Evolutionary conservation across 805 yeast genomes (phyloP), one percentile per base, ranked within the genome.

Genomic region (Candida ulmi): DNA sequence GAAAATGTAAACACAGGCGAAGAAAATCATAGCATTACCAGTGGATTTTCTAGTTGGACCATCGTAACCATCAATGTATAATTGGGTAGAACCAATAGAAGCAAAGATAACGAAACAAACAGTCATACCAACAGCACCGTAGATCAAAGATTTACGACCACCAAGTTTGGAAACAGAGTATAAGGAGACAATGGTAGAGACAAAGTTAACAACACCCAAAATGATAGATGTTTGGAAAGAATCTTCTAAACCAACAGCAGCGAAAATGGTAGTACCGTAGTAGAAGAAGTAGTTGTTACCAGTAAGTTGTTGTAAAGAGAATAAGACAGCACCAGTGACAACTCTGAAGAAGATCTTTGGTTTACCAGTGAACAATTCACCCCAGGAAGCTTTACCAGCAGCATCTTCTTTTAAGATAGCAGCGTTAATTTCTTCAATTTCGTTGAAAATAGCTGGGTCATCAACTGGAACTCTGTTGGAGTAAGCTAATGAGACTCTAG

Each of bases 11-110:
- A 81, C 65, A 68, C 84, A 78, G 19, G 87, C 71, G 51, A 81
- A 69, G 64, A 78, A 76, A 58, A 81, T 79, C 86, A 81, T 77
- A 39, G 77, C 82, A 60, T 76, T 62, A 64, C 87, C 87, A 38
- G 80, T 74, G 42, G 79, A 69, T 47, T 67, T 69, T 32, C 72
- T 61, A 38, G 78, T 68, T 25, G 68, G 71, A 50, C 62, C 34
- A 31, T 66, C 68, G 47, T 59, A 63, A 55, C 76, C 78, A 32
- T 62, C 18, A 43, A 68, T 63, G 39, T 65, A 62, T 36, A 63
- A 47, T 37, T 49, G 60, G 30, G 75, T 72, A 30, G 77, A 77
- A 61, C 87, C 88, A 38, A 81, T 68, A 25, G 80, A 66, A 8
- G 86, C 74, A 55, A 74, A 81, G 42, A 72, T 56, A 36, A 60